phyloP scores from a whole-genome alignment of 164 flowering plant species.

The Kalanchoe fedtschenkoi region DNA sequence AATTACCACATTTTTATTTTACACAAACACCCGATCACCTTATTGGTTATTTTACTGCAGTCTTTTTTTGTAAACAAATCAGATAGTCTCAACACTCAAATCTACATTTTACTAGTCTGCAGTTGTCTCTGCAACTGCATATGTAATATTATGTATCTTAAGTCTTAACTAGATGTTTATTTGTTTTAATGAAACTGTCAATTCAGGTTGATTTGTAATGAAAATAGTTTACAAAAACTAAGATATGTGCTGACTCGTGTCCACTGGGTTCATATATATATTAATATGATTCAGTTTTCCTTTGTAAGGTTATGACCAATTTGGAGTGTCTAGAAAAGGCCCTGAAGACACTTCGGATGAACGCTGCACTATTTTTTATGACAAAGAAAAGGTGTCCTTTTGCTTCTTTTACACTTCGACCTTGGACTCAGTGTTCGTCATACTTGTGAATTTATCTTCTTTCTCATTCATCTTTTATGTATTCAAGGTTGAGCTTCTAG shows the following conservation, averaged over 20 bases:
- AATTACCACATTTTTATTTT: too few relatives aligned
- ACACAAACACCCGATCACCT: too few relatives aligned
- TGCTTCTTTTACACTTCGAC: not conserved
- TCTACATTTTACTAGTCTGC: too few relatives aligned
- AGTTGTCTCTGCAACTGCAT: not conserved
- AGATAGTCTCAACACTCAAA: too few relatives aligned
- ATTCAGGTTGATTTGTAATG: not conserved
- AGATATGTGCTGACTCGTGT: not conserved
- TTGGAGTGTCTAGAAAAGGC: conserved; percentile 92
- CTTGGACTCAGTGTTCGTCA: not conserved
- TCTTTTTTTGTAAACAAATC: too few relatives aligned
- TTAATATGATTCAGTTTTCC: not conserved
- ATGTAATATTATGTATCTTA: not conserved
- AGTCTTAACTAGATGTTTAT: not conserved
- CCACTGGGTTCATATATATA: not conserved
- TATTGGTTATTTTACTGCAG: too few relatives aligned
- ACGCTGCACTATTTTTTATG: conserved; percentile 79
- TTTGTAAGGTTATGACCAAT: conserved; percentile 63
- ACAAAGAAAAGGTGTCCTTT: conserved; percentile 69
- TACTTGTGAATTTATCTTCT: not conserved
- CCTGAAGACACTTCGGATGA: conserved; percentile 75
- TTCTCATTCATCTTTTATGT: not conserved
- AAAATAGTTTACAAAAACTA: not conserved
- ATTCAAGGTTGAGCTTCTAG: conserved; percentile 78
- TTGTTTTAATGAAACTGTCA: too few relatives aligned